Base-by-base conservation (phyloP, 1,139 yeast species). In the Meyerozyma carpophila region DNA sequence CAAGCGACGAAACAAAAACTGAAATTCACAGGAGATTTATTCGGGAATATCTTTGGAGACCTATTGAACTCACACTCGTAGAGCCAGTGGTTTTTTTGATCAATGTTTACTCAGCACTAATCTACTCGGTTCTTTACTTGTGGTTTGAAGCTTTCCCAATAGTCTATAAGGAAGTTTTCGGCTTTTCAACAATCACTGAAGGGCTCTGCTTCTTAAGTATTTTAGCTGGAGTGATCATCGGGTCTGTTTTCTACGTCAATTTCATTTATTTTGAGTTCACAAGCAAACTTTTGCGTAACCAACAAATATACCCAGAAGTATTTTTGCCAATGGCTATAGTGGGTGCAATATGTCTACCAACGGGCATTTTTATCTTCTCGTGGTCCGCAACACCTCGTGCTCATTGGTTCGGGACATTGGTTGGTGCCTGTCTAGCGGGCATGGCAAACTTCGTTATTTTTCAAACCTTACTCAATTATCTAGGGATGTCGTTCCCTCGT, bases 261-360 rank as follows among this genome's bases (percentile, higher is more conserved):
- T 21, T 21, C 24, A 21, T 21, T 8, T 21, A 21, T 8, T 8
- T 21, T 21, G 24, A 5, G 24, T 21, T 21, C 6, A 21, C 24
- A 21, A 21, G 8, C 5, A 78, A 18, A 56, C 57, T 24, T 66
- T 78, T 0, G 55, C 64, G 24, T 21, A 21, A 21, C 24, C 24
- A 21, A 21, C 24, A 21, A 5, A 21, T 21, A 21, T 21, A 21
- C 10, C 89, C 93, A 0, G 93, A 85, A 53, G 75, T 73, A 45
- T 73, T 87, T 45, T 62, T 84, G 37, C 79, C 78, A 10, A 65
- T 79, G 8, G 70, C 83, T 57, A 61, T 66, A 29, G 43, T 59
- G 34, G 70, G 70, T 6, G 59, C 24, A 21, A 21, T 21, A 21
- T 3, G 24, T 21, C 8, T 21, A 21, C 24, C 24, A 21, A 21